Percentiles rank a stretch among this genome's conserved stretches.
These are phyloP conservation scores for Sanghuangporus weigelae DNA, from an alignment of 1,284 basidiomycete genomes.

Conservation along the genomic window DNA sequence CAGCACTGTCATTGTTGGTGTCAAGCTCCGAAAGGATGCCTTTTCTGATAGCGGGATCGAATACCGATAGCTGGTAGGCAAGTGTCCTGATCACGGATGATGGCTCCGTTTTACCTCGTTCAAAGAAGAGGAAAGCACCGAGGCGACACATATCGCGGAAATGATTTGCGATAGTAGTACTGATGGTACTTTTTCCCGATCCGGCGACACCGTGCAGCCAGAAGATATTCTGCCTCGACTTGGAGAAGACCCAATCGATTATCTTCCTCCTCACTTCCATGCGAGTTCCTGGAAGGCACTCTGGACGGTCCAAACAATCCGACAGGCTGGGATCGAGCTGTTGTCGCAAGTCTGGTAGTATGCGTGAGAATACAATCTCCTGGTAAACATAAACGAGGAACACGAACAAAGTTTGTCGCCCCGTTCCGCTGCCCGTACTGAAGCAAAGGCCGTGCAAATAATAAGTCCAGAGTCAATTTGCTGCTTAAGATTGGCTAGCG, in stretches of 20 bases:
- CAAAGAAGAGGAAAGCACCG: not conserved
- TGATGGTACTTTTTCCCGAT: not conserved
- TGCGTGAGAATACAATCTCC: conserved; percentile 19
- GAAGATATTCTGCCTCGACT: not conserved
- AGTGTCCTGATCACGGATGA: not conserved
- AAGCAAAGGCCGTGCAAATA: not conserved
- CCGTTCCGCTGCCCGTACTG: not conserved
- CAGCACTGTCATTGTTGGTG: not conserved
- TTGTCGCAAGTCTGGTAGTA: not conserved
- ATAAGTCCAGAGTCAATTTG: not conserved
- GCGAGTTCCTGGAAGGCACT: not conserved
- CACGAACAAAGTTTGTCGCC: not conserved
- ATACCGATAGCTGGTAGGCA: not conserved
- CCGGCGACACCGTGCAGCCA: not conserved
- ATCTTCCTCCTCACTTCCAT: not conserved
- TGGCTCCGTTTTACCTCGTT: conserved; percentile 5
- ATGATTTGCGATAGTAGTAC: not conserved
- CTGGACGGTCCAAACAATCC: not conserved
- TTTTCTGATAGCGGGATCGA: not conserved
- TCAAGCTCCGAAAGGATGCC: not conserved
- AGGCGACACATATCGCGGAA: not conserved
- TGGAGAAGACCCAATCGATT: not conserved
- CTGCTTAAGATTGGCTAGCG: not conserved
- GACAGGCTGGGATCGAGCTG: not conserved
- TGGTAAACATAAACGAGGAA: not conserved